Evolutionary conservation across 2,329 filamentous ascomycete species (phyloP).

Genomic region (Aspergillus fructus): DNA sequence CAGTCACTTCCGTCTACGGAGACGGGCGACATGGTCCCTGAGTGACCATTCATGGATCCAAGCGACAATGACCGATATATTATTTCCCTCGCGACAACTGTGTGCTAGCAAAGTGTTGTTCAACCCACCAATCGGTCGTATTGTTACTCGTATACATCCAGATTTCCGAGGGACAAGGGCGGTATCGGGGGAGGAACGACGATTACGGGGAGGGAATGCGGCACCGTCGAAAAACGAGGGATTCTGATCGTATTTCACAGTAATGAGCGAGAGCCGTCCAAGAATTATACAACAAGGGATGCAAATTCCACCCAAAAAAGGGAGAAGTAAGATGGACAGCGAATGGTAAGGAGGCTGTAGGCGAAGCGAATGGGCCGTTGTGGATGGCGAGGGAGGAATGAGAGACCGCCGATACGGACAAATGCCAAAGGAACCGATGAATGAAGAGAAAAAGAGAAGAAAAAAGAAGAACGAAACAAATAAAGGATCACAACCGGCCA

Average conservation of each 20-base stretch:
- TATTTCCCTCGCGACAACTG: conserved; percentile 5
- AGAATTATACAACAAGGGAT: conserved; percentile 1
- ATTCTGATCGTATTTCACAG: conserved; percentile 12
- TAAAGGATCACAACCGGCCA: not conserved
- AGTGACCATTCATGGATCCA: conserved; percentile 65
- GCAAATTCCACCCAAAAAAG: not conserved
- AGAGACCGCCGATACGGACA: not conserved
- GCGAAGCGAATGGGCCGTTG: not conserved
- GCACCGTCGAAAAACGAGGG: conserved; percentile 5
- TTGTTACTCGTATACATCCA: conserved; percentile 18
- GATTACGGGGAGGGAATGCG: conserved; percentile 3
- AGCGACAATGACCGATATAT: conserved; percentile 10
- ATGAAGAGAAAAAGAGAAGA: no score
- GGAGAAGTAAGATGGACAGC: not conserved
- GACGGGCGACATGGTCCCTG: conserved; percentile 77
- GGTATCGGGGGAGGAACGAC: conserved; percentile 9
- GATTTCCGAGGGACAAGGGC: conserved; percentile 7
- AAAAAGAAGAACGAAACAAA: conserved; percentile 6
- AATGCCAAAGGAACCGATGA: not conserved
- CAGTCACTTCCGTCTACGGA: conserved; percentile 81
- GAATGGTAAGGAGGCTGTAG: not conserved
- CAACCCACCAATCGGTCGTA: conserved; percentile 4
- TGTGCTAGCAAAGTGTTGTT: not conserved
- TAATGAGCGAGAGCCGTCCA: conserved; percentile 1
- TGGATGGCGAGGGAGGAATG: conserved; percentile 4